These are phyloP conservation scores for Pseudonitzschia multistriata DNA, from an alignment of 108 stramenopile species.

Conservation along the genomic window DNA sequence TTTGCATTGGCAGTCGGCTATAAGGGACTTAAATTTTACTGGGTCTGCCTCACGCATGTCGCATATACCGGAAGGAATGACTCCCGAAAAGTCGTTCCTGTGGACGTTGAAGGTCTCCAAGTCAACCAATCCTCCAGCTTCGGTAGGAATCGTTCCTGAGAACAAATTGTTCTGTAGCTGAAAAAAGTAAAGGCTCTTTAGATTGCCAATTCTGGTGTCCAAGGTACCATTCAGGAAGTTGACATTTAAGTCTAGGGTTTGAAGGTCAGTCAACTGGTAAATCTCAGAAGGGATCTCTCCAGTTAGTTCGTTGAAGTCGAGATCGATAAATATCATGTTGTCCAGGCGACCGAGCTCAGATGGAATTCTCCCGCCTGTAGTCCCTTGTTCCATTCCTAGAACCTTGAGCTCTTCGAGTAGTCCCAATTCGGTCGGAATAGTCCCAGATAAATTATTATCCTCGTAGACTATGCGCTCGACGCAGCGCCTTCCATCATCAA, in stretches of 20 bases:
- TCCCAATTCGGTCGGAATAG: conserved; percentile 44
- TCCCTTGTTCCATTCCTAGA: conserved; percentile 51
- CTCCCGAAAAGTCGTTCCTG: conserved; percentile 32
- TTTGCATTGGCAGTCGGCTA: not conserved
- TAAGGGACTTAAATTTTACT: not conserved
- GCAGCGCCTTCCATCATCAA: not conserved
- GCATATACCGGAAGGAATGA: conserved; percentile 45
- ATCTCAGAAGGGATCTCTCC: conserved; percentile 48
- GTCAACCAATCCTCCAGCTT: conserved; percentile 41
- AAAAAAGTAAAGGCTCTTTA: conserved; percentile 44
- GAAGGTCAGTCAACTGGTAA: conserved; percentile 33
- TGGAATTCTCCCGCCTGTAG: conserved; percentile 57
- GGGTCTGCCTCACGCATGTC: conserved; percentile 1
- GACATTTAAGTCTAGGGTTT: conserved; percentile 60
- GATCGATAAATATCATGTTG: conserved; percentile 44
- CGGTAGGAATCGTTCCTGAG: conserved; percentile 60
- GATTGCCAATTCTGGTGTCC: conserved; percentile 41
- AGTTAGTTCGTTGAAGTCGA: conserved; percentile 49
- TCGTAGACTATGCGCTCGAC: conserved; percentile 54
- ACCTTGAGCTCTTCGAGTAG: conserved; percentile 15
- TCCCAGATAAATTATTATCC: conserved; percentile 49
- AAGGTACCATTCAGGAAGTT: conserved; percentile 61
- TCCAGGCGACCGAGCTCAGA: conserved; percentile 63
- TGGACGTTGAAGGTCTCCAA: conserved; percentile 50
- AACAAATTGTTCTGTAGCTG: conserved; percentile 50